phyloP scores from a whole-genome alignment of 495 filamentous ascomycete species.

The Aspergillus diversus region DNA sequence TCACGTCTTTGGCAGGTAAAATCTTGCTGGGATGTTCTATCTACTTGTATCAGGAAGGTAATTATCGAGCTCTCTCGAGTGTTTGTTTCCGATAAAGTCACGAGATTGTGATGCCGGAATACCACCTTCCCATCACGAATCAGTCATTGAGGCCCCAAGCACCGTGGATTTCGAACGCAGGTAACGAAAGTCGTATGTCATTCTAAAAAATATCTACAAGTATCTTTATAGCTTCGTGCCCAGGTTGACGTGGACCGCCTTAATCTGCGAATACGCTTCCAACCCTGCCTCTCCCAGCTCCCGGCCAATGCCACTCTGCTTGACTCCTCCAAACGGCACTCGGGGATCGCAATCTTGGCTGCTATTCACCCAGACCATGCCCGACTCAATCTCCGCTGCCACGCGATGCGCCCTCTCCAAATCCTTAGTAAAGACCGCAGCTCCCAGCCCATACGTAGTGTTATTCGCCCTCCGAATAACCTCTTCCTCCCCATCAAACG shows the following conservation, averaged over 20 bases:
- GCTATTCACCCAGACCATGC: constrained; percentile 97
- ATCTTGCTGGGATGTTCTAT: background rate
- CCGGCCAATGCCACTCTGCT: constrained; percentile 90
- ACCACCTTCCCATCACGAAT: too few species aligned
- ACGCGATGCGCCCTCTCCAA: constrained; percentile 79
- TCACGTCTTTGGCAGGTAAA: background rate
- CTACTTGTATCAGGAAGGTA: background rate
- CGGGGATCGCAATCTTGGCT: constrained; percentile 72
- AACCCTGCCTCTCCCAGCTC: constrained; percentile 85
- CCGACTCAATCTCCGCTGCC: constrained; percentile 80
- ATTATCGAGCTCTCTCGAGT: background rate
- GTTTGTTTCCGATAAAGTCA: too few species aligned
- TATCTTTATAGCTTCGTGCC: constrained; percentile 36
- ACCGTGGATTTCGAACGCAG: too few species aligned
- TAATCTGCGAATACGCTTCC: constrained; percentile 74
- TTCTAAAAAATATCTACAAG: background rate
- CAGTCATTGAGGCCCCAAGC: too few species aligned
- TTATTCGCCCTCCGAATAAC: constrained; percentile 82
- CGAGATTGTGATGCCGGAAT: too few species aligned
- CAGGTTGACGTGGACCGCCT: constrained; percentile 82
- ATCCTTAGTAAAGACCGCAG: constrained; percentile 81
- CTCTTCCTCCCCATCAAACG: constrained; percentile 83
- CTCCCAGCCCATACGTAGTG: constrained; percentile 86
- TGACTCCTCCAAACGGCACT: constrained; percentile 89
- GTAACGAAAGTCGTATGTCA: background rate